Evolutionary conservation across 2,329 filamentous ascomycete genomes (phyloP).

Genomic region (Raffaelea arxii): DNA sequence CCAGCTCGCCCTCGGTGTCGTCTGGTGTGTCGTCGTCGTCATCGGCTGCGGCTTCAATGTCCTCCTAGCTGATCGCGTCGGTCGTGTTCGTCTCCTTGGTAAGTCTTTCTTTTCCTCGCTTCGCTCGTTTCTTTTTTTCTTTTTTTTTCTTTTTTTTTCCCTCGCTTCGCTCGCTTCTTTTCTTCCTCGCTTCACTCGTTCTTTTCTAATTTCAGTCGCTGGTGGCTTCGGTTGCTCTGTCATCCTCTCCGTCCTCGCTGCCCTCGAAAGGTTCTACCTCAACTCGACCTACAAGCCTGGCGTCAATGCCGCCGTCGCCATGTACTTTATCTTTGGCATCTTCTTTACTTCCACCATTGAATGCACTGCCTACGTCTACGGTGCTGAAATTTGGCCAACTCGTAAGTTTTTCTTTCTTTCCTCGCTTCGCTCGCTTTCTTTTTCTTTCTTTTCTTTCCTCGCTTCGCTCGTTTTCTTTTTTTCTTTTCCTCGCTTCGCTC

Average conservation of each 20-base stretch:
- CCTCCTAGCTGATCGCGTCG: not conserved
- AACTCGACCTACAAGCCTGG: not conserved
- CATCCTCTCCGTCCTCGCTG: not conserved
- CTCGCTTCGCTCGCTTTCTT: too few species aligned
- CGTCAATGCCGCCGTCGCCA: not conserved
- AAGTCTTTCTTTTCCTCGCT: not conserved
- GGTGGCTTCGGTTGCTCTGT: not conserved
- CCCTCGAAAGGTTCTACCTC: not conserved
- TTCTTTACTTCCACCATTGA: slow-evolving; percentile 1
- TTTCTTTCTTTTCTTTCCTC: too few species aligned
- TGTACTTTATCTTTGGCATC: slow-evolving; percentile 2
- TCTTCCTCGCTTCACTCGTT: not conserved
- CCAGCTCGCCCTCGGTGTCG: not conserved
- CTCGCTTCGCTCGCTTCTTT: not conserved
- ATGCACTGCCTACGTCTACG: not conserved
- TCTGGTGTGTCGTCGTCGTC: not conserved
- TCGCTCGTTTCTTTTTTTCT: not conserved
- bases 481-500: too few species aligned
- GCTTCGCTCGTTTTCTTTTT: too few species aligned
- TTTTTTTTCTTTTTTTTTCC: not conserved
- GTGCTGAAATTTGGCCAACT: not conserved
- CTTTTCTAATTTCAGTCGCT: too few species aligned
- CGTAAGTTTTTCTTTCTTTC: not conserved
- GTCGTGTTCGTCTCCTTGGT: not conserved
- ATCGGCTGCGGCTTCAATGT: not conserved